Conservation (phyloP, 2,329 filamentous ascomycete species). For the Penicillium expansum region DNA sequence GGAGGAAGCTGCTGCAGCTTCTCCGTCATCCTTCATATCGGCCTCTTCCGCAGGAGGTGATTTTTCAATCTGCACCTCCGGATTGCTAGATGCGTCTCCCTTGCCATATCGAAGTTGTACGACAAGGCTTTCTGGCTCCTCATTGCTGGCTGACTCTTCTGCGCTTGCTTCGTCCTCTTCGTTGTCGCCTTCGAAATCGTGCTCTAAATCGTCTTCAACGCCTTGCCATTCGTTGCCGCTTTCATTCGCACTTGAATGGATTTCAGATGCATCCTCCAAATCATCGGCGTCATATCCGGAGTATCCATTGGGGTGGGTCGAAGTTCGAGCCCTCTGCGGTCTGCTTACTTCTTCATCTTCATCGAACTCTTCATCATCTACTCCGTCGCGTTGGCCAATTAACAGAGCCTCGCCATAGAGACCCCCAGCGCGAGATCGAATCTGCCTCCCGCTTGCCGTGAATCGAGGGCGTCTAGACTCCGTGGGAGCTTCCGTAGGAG, state of each 20-base stretch:
- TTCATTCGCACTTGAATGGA: constrained; percentile 53
- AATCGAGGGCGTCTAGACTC: constrained; percentile 63
- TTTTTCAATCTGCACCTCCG: constrained; percentile 18
- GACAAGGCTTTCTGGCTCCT: constrained; percentile 63
- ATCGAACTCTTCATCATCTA: constrained; percentile 32
- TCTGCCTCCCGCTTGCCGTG: constrained; percentile 84
- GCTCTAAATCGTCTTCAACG: constrained; percentile 71
- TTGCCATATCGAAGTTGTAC: constrained; percentile 63
- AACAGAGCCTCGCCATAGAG: constrained; percentile 56
- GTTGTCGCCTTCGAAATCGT: constrained; percentile 59
- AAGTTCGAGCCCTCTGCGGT: constrained; percentile 39
- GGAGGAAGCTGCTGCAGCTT: constrained; percentile 1
- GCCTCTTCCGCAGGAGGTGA: constrained; percentile 17
- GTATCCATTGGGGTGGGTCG: constrained; percentile 36
- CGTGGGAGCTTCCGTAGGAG: constrained; percentile 68
- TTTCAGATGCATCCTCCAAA: constrained; percentile 66
- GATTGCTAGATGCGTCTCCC: constrained; percentile 22
- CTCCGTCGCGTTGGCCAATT: constrained; percentile 50
- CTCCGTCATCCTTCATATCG: constrained; percentile 12
- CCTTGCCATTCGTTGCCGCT: constrained; percentile 68
- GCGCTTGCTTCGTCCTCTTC: constrained; percentile 42
- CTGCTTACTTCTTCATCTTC: constrained; percentile 44
- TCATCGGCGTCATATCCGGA: constrained; percentile 60
- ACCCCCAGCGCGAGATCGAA: constrained; percentile 57
- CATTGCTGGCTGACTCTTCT: constrained; percentile 46